Percentiles rank a stretch among this genome's conserved stretches.
Evolutionary conservation across 306 rosid genomes (phyloP).

Genomic region (Vigna mungo): DNA sequence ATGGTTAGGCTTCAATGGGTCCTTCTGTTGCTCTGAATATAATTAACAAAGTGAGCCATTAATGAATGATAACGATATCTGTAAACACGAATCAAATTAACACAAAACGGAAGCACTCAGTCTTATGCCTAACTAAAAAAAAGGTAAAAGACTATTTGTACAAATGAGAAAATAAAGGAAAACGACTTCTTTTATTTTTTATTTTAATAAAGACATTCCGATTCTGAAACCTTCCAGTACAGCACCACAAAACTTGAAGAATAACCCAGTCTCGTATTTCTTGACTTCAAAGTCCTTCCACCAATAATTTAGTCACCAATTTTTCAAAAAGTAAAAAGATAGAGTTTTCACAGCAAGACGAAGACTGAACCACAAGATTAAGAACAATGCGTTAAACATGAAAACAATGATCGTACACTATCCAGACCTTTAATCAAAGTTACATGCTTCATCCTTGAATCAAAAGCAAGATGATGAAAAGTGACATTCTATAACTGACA

Average conservation of each 20-base stretch:
- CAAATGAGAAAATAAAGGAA: not conserved
- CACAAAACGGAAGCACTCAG: not conserved
- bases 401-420: not conserved
- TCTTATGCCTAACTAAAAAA: constrained; percentile 16
- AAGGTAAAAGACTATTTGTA: not conserved
- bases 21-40: constrained; percentile 4
- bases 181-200: not conserved
- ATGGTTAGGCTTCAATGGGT: constrained; percentile 12
- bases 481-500: not conserved
- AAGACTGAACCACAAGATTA: not conserved
- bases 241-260: constrained; percentile 14
- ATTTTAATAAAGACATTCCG: not conserved
- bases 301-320: constrained; percentile 23
- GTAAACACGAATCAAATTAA: constrained; percentile 26
- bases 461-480: not conserved
- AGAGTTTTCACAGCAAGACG: not conserved
- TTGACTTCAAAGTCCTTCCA: constrained; percentile 36
- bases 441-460: constrained; percentile 6
- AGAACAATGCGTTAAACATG: not conserved
- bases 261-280: not conserved
- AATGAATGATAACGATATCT: not conserved
- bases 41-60: not conserved
- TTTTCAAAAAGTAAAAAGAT: not conserved
- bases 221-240: not conserved
- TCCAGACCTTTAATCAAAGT: constrained; percentile 9